Conservation (phyloP, 1,284 basidiomycete species). For the Mycosarcoma maydis region DNA sequence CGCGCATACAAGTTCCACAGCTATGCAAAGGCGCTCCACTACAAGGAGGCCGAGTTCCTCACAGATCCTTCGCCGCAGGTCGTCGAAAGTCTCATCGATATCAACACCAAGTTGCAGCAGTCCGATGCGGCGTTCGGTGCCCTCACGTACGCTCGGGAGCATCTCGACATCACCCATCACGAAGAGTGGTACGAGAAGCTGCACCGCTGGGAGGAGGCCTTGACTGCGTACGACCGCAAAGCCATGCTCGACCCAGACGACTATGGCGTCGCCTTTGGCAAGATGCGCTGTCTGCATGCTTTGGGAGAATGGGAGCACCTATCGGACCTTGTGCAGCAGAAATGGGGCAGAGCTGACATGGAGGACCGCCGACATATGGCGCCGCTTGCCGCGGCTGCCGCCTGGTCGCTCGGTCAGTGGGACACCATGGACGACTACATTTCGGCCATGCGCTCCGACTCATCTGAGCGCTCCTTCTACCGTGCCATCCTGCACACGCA, state of each 20-base stretch:
- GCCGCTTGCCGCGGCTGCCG: slow-evolving; percentile 94
- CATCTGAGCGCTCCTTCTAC: slow-evolving; percentile 94
- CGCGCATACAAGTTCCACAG: slow-evolving; percentile 91
- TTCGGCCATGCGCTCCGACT: slow-evolving; percentile 89
- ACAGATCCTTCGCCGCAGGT: slow-evolving; percentile 82
- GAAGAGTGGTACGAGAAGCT: slow-evolving; percentile 98
- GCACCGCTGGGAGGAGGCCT: slow-evolving; percentile 94
- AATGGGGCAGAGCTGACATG: slow-evolving; percentile 83
- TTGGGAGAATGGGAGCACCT: slow-evolving; percentile 97
- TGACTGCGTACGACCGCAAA: slow-evolving; percentile 85
- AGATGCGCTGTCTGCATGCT: slow-evolving; percentile 95
- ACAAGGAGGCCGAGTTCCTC: slow-evolving; percentile 98
- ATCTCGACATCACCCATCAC: slow-evolving; percentile 81
- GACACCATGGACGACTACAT: slow-evolving; percentile 99
- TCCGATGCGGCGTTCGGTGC: slow-evolving; percentile 65
- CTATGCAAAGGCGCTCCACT: slow-evolving; percentile 97
- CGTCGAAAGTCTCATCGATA: slow-evolving; percentile 93
- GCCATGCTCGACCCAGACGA: slow-evolving; percentile 72
- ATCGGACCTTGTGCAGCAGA: slow-evolving; percentile 84
- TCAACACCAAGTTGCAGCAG: slow-evolving; percentile 97
- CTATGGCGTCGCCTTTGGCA: slow-evolving; percentile 78
- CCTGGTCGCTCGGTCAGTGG: slow-evolving; percentile 97
- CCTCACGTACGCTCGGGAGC: slow-evolving; percentile 62
- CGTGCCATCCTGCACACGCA: slow-evolving; percentile 94
- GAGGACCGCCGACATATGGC: slow-evolving; percentile 92